phyloP scores from a whole-genome alignment of 441 rosid genomes.

The Theobroma grandiflorum region DNA sequence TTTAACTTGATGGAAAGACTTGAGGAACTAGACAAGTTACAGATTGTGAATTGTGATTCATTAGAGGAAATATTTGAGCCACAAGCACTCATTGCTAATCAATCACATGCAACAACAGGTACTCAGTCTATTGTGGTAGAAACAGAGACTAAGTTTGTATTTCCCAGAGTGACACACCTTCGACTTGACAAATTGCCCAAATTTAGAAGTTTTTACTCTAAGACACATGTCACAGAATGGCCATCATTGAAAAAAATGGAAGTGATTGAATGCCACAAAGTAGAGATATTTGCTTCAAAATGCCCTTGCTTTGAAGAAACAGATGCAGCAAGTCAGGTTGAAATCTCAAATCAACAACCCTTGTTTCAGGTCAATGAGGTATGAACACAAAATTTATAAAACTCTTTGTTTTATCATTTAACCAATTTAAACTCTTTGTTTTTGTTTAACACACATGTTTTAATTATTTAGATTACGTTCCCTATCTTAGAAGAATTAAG shows the following conservation, averaged over 20 bases:
- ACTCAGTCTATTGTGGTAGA: neutral
- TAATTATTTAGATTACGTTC: conserved; percentile 20
- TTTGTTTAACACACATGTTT: neutral
- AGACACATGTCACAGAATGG: no score
- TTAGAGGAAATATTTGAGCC: neutral
- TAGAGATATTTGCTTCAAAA: neutral
- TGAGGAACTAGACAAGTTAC: neutral
- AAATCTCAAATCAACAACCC: neutral
- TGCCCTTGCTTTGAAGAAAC: neutral
- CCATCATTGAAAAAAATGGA: no score
- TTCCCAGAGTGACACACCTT: neutral
- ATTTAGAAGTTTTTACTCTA: no score
- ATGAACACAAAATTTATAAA: no score
- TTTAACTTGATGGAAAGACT: neutral
- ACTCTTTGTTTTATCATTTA: no score
- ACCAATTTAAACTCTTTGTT: neutral
- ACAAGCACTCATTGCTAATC: neutral
- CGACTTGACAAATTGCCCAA: no score
- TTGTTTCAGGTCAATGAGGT: neutral
- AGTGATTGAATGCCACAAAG: neutral
- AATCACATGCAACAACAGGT: no score
- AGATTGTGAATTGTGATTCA: neutral
- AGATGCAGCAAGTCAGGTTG: neutral
- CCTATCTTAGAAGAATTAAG: conserved; percentile 27
- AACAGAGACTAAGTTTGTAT: neutral